These are phyloP conservation scores for Ballota nigra DNA, from an alignment of 257 asterid species.

Conservation along the genomic window DNA sequence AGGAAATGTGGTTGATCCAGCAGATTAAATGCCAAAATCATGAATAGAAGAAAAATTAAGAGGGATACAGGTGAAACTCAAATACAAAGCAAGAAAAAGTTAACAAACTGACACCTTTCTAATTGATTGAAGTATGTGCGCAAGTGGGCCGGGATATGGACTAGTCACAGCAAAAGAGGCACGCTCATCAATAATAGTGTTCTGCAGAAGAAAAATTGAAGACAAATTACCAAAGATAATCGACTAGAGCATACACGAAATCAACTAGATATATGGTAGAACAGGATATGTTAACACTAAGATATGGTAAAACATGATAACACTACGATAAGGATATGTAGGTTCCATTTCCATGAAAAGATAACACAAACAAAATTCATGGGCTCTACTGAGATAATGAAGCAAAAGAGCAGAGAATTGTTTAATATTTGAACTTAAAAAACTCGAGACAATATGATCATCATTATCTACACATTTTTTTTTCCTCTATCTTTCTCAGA, in stretches of 20 bases:
- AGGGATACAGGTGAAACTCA: conserved; percentile 6
- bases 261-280: background rate
- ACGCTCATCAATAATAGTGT: conserved; percentile 81
- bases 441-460: background rate
- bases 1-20: background rate
- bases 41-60: background rate
- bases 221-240: conserved; percentile 17
- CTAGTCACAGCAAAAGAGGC: conserved; percentile 82
- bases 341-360: conserved; percentile 4
- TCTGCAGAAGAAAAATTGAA: conserved; percentile 44
- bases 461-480: background rate
- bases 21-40: conserved; percentile 10
- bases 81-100: background rate
- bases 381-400: background rate
- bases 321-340: background rate
- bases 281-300: background rate
- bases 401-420: background rate
- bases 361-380: conserved; percentile 9
- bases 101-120: conserved; percentile 48
- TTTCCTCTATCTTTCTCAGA: conserved; percentile 3
- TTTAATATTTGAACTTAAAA: background rate
- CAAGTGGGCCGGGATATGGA: conserved; percentile 76
- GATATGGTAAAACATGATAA: background rate
- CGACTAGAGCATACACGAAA: background rate
- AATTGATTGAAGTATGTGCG: conserved; percentile 54